Conservation (phyloP, 306 rosid species). For the Spatholobus suberectus region DNA sequence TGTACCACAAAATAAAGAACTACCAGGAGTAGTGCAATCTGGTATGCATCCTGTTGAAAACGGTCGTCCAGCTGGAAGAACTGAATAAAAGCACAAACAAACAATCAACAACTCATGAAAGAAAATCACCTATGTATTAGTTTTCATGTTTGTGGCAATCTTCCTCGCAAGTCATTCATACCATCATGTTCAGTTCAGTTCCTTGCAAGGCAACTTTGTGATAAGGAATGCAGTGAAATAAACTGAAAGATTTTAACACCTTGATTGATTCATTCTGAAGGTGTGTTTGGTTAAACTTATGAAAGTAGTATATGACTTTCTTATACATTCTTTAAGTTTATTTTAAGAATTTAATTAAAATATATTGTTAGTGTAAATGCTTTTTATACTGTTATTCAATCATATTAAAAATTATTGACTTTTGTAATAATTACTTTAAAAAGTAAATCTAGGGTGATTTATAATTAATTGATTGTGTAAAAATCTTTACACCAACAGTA, state of each 20-base stretch:
- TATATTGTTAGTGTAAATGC: too few species aligned
- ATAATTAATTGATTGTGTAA: too few species aligned
- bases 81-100: constrained; percentile 51
- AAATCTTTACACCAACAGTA: too few species aligned
- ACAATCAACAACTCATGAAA: constrained; percentile 25
- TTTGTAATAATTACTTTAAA: too few species aligned
- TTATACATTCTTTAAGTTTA: too few species aligned
- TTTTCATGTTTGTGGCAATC: neutral
- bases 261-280: neutral
- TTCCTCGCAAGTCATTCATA: constrained; percentile 7
- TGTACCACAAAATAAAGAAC: constrained; percentile 82
- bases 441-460: too few species aligned
- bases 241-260: constrained; percentile 5
- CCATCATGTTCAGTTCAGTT: neutral
- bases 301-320: neutral
- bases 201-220: too few species aligned
- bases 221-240: neutral
- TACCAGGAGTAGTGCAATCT: constrained; percentile 76
- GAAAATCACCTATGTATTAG: constrained; percentile 1
- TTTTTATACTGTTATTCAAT: too few species aligned
- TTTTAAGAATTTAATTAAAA: too few species aligned
- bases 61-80: constrained; percentile 83
- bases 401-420: too few species aligned
- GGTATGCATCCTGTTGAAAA: constrained; percentile 88
- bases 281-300: neutral